Percentiles rank a stretch among this genome's conserved stretches.
phyloP scores from a whole-genome alignment of 2,329 filamentous ascomycete genomes.

The Xylariaceae sp. region DNA sequence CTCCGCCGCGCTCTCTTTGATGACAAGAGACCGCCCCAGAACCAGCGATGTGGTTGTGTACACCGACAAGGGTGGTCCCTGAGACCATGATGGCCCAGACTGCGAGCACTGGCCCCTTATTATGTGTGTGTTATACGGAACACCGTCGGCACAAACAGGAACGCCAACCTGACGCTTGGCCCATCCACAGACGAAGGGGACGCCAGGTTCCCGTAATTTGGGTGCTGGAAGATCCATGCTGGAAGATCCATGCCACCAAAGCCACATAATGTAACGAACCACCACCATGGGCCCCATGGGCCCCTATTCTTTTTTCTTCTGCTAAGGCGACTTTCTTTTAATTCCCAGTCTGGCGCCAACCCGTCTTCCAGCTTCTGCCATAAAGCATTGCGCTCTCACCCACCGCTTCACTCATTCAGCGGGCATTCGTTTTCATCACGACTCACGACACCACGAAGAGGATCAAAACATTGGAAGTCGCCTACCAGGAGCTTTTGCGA shows the following conservation, averaged over 20 bases:
- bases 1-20: background rate
- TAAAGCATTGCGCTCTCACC: slow-evolving; percentile 38
- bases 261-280: slow-evolving; percentile 39
- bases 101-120: slow-evolving; percentile 10
- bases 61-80: slow-evolving; percentile 11
- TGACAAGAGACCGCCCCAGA: background rate
- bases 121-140: background rate
- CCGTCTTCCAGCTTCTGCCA: slow-evolving; percentile 49
- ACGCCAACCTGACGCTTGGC: slow-evolving; percentile 11
- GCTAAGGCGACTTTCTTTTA: slow-evolving; percentile 39
- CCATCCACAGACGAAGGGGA: slow-evolving; percentile 21
- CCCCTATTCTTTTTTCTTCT: slow-evolving; percentile 35
- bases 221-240: slow-evolving; percentile 24
- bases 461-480: slow-evolving; percentile 29
- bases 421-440: slow-evolving; percentile 61
- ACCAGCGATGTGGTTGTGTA: background rate
- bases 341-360: slow-evolving; percentile 50
- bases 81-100: slow-evolving; percentile 7
- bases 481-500: slow-evolving; percentile 20
- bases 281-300: slow-evolving; percentile 33
- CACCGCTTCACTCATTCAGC: slow-evolving; percentile 86
- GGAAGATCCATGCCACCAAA: slow-evolving; percentile 26
- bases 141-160: slow-evolving; percentile 10
- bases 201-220: slow-evolving; percentile 4
- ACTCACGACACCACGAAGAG: slow-evolving; percentile 30